Evolutionary conservation across 306 rosid species (phyloP).

Genomic region (Cercis canadensis): DNA sequence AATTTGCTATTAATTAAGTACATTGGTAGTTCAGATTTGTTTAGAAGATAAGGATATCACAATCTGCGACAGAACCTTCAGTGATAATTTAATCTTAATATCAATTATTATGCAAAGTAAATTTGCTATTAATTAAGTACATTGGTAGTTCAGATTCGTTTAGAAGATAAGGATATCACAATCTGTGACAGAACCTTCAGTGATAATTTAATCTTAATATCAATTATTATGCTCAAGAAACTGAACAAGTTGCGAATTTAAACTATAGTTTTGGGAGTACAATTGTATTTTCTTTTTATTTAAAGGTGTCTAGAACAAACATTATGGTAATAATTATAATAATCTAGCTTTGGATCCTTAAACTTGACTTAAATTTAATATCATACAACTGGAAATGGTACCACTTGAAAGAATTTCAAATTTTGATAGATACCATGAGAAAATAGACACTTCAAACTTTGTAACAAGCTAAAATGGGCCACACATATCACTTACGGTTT

Average conservation of each 20-base stretch:
- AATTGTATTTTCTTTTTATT: background rate
- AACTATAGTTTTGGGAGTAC: slow-evolving; percentile 14
- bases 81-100: too few relatives aligned
- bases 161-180: background rate
- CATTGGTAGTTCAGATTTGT: background rate
- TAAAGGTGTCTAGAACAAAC: slow-evolving; percentile 24
- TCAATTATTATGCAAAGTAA: too few relatives aligned
- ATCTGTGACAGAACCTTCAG: background rate
- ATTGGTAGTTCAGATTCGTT: too few relatives aligned
- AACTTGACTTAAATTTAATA: slow-evolving; percentile 30
- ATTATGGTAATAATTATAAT: slow-evolving; percentile 32
- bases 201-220: slow-evolving; percentile 16
- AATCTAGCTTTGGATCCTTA: slow-evolving; percentile 40
- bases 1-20: background rate
- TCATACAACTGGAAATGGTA: slow-evolving; percentile 13
- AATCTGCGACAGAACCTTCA: too few relatives aligned
- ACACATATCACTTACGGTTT: too few relatives aligned
- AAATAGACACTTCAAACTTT: too few relatives aligned
- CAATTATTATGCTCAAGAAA: background rate
- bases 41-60: slow-evolving; percentile 1
- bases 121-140: too few relatives aligned
- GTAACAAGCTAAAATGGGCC: too few relatives aligned
- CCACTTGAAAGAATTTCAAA: slow-evolving; percentile 41
- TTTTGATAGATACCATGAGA: too few relatives aligned
- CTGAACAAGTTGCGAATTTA: too few relatives aligned